Percentiles rank a stretch among this genome's conserved stretches.
These are phyloP conservation scores for Cyberlindnera mrakii DNA, from an alignment of 805 yeast genomes.

Conservation along the genomic window DNA sequence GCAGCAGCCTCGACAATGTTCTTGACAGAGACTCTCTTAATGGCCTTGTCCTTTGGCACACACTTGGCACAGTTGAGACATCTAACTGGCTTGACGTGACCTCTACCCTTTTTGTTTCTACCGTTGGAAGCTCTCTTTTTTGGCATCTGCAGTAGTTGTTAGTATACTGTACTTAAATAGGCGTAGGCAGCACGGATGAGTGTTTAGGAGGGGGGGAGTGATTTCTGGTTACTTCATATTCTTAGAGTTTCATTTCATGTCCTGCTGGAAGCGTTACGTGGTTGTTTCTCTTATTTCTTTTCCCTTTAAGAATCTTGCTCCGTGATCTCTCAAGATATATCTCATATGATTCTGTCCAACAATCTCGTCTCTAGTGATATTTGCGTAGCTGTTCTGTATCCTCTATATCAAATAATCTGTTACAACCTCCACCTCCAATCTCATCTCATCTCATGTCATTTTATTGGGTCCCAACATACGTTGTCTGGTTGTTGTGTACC, in stretches of 20 bases:
- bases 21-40: constrained; percentile 99
- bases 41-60: constrained; percentile 99
- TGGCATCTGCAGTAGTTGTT: constrained; percentile 61
- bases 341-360: no score
- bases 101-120: constrained; percentile 99
- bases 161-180: constrained; percentile 10
- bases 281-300: no score
- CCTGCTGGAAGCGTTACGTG: no score
- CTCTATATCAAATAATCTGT: background rate
- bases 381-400: background rate
- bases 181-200: background rate
- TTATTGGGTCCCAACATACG: constrained; percentile 1
- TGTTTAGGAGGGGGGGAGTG: background rate
- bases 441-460: background rate
- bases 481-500: constrained; percentile 1
- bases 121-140: constrained; percentile 99
- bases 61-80: constrained; percentile 99
- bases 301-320: no score
- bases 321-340: no score
- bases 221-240: background rate
- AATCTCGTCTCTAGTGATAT: no score
- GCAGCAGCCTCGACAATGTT: constrained; percentile 99
- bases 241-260: no score
- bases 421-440: no score
- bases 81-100: constrained; percentile 99